These are phyloP conservation scores for Suhomyces guaymorum DNA, from an alignment of 1,139 yeast genomes.

Conservation along the genomic window DNA sequence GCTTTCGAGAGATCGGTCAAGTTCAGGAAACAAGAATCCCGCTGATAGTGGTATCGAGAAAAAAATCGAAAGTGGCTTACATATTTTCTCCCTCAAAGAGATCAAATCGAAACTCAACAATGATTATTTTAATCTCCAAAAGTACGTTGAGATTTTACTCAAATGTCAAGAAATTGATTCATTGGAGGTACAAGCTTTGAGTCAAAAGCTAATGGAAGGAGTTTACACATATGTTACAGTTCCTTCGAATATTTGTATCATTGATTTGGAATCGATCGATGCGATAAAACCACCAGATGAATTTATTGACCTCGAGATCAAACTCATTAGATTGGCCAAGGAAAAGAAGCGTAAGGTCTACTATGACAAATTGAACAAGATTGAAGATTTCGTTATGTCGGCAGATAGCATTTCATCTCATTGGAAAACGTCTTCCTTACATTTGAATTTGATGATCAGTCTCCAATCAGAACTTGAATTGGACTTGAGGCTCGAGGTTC, in stretches of 20 bases:
- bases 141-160: conserved; percentile 50
- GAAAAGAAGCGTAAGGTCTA: conserved; percentile 52
- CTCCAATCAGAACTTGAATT: conserved; percentile 60
- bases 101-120: conserved; percentile 56
- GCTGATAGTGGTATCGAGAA: conserved; percentile 25
- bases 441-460: conserved; percentile 54
- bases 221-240: conserved; percentile 50
- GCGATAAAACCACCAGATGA: conserved; percentile 65
- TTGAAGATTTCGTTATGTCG: conserved; percentile 47
- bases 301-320: conserved; percentile 55
- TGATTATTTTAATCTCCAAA: conserved; percentile 56
- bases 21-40: not conserved
- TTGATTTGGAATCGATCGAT: conserved; percentile 49
- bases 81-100: conserved; percentile 52
- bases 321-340: conserved; percentile 59
- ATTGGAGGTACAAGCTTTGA: conserved; percentile 49
- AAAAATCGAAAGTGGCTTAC: conserved; percentile 67
- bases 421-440: conserved; percentile 69
- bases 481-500: conserved; percentile 42
- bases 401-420: conserved; percentile 46
- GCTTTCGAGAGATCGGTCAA: no score
- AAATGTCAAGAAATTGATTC: conserved; percentile 63
- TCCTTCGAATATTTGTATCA: conserved; percentile 61
- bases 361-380: conserved; percentile 37
- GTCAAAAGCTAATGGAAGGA: conserved; percentile 52